Conservation (phyloP, 352 stramenopile genomes). For the Thalassiosira delicatula region DNA sequence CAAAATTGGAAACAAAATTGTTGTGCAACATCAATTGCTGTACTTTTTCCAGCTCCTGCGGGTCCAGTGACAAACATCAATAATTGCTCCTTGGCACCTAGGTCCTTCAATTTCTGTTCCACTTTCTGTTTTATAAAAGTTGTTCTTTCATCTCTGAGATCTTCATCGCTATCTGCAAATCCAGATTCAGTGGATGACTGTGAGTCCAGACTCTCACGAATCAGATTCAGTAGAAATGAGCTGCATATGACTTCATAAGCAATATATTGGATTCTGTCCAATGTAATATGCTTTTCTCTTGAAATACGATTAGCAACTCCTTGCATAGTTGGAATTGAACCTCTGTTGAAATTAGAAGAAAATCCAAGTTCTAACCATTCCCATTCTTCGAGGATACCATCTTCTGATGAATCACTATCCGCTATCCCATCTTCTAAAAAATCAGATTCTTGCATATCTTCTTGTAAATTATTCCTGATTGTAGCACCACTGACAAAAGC, state of each 20-base stretch:
- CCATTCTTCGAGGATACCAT: too few species aligned
- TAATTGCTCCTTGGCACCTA: conserved; percentile 29
- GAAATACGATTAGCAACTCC: not conserved
- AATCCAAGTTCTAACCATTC: too few species aligned
- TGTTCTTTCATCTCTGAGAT: not conserved
- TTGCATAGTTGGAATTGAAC: not conserved
- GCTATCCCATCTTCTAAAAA: too few species aligned
- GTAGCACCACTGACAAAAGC: too few species aligned
- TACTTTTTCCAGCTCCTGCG: conserved; percentile 37
- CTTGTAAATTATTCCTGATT: too few species aligned
- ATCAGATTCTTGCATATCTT: too few species aligned
- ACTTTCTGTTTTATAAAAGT: not conserved
- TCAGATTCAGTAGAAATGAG: conserved; percentile 35
- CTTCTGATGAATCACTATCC: too few species aligned
- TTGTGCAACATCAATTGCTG: conserved; percentile 8
- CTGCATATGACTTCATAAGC: conserved; percentile 47
- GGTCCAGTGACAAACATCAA: conserved; percentile 44
- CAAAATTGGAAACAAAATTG: conserved; percentile 44
- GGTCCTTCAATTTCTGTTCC: not conserved
- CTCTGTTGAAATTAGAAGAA: too few species aligned
- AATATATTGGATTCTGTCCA: conserved; percentile 52
- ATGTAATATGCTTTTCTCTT: not conserved
- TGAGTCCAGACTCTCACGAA: not conserved
- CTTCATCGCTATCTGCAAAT: not conserved
- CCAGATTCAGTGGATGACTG: not conserved